Base-by-base conservation (phyloP, 306 rosid species). In the apple (Malus domestica) region DNA sequence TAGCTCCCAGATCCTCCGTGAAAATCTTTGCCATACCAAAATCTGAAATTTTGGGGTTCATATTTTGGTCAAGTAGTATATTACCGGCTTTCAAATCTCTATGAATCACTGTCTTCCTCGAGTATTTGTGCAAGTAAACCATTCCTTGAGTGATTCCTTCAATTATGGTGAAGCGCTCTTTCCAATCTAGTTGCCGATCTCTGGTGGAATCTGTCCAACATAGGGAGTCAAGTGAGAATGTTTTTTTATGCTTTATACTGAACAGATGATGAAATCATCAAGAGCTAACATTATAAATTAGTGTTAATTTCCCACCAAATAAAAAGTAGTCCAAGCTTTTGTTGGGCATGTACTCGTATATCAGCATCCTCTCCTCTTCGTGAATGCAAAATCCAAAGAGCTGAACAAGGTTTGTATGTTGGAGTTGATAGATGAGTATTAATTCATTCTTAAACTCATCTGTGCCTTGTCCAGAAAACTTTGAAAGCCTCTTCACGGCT, bases 401-500 rank as follows among this genome's bases (percentile, higher is more conserved):
- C 12, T 8, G 11, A 42, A 42, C 45, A 42, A 42, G 45, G 45
- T 42, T 42, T 42, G 45, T 42, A 10, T 42, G 45, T 42, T 10
- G 45, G 45, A 42, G 45, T 42, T 42, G 11, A 42, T 42, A 42
- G 45, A 42, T 42, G 45, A 42, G 45, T 42, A 42, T 42, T 10
- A 42, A 42, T 42, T 42, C 45, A 42, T 42, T 42, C 62, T 71
- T 71, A 33, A 55, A 71, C 51, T 71, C 75, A 2, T 3, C 12
- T 33, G 42, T 33, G 33, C 75, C 75, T 11, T 70, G 74, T 7
- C 12, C 61, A 16, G 74, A 70, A 49, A 16, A 12, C 12, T 30
- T 67, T 54, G 83, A 82, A 12, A 86, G 89, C 59, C 57, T 77
- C 32, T 85, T 85, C 8, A 85, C 71, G 2, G 83, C 89, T 19